Percentiles rank a stretch among this genome's conserved stretches.
These are phyloP conservation scores for Ceratocystis variospora DNA, from an alignment of 2,329 filamentous ascomycete genomes.

Conservation along the genomic window DNA sequence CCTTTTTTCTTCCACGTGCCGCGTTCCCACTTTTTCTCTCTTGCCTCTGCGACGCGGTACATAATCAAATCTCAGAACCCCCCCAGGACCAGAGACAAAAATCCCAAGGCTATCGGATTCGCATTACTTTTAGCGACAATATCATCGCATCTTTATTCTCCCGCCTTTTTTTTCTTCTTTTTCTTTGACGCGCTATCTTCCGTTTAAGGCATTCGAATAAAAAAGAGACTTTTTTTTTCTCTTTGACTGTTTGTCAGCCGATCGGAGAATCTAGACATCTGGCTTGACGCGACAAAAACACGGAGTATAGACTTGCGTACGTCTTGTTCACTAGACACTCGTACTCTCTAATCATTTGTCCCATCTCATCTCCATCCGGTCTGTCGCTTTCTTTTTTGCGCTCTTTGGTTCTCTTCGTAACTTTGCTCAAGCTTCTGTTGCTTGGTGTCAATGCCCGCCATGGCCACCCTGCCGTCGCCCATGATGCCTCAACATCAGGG, in stretches of 20 bases:
- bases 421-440: background rate
- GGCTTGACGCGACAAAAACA: constrained; percentile 5
- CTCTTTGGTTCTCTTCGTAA: background rate
- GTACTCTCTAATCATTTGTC: background rate
- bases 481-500: constrained; percentile 17
- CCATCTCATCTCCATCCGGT: background rate
- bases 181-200: background rate
- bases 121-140: constrained; percentile 2
- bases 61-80: constrained; percentile 1
- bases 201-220: background rate
- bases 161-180: background rate
- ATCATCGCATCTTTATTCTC: background rate
- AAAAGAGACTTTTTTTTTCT: constrained; percentile 2
- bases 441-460: constrained; percentile 12
- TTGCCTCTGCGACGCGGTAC: background rate
- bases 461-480: constrained; percentile 19
- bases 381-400: background rate
- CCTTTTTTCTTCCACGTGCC: constrained; percentile 1
- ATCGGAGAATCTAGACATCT: background rate
- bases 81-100: background rate
- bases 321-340: too few species aligned
- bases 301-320: background rate
- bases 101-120: background rate
- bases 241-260: background rate
- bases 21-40: constrained; percentile 1